Percentiles rank a stretch among this genome's conserved stretches.
These are phyloP conservation scores for Lignosus rhinocerotis DNA, from an alignment of 1,284 basidiomycete genomes.

Conservation along the genomic window DNA sequence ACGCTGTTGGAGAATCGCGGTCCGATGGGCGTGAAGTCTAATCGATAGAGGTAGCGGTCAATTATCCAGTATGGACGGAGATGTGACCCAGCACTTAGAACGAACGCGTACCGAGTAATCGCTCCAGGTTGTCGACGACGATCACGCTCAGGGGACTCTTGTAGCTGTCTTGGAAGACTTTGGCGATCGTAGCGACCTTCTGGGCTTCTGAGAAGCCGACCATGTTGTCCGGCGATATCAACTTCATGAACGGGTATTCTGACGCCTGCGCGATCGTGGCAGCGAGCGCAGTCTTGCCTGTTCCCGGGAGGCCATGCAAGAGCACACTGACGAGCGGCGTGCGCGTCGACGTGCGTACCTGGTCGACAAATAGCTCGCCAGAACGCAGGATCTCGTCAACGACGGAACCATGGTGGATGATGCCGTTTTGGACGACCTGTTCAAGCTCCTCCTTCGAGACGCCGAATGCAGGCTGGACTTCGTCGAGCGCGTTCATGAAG, in stretches of 20 bases:
- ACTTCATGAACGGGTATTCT: constrained; percentile 96
- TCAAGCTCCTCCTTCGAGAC: constrained; percentile 96
- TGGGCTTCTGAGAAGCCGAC: constrained; percentile 91
- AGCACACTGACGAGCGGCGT: constrained; percentile 93
- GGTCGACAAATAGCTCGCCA: constrained; percentile 92
- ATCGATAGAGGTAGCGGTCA: background rate
- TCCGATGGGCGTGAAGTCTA: constrained; percentile 98
- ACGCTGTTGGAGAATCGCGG: constrained; percentile 95
- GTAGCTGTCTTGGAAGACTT: constrained; percentile 95
- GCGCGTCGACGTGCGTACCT: constrained; percentile 87
- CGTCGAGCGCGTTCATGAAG: constrained; percentile 91
- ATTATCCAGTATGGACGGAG: too few species aligned
- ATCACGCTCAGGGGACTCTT: constrained; percentile 97
- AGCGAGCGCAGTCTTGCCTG: constrained; percentile 95
- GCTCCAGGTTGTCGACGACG: constrained; percentile 94
- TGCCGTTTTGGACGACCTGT: constrained; percentile 95
- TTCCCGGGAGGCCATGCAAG: constrained; percentile 86
- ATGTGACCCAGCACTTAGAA: too few species aligned
- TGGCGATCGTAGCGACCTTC: constrained; percentile 92
- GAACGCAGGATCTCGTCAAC: constrained; percentile 87
- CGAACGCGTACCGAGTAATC: constrained; percentile 67
- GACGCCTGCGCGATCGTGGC: constrained; percentile 94
- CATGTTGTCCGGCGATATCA: constrained; percentile 96
- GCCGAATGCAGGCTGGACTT: constrained; percentile 97
- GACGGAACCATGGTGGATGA: constrained; percentile 83